phyloP scores from a whole-genome alignment of 1,284 basidiomycete species.

The Volvariella surrecta region DNA sequence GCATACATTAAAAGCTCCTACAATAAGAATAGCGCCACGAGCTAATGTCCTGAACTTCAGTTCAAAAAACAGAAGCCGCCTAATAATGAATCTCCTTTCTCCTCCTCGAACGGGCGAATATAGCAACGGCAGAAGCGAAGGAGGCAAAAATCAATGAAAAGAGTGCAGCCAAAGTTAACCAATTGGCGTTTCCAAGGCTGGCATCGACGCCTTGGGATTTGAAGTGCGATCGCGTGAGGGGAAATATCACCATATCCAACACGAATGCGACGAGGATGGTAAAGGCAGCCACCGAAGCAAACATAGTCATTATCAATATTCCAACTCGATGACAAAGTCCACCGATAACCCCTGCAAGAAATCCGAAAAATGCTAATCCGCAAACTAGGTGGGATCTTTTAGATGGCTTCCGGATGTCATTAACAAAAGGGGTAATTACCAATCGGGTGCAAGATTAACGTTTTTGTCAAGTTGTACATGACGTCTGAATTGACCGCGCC shows the following conservation, averaged over 20 bases:
- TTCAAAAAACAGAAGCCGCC: not conserved
- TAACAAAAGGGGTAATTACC: slow-evolving; percentile 24
- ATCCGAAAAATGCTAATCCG: slow-evolving; percentile 53
- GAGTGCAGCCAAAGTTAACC: slow-evolving; percentile 69
- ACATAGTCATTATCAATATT: slow-evolving; percentile 68
- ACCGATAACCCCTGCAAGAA: slow-evolving; percentile 35
- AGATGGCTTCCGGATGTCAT: slow-evolving; percentile 3
- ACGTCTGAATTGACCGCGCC: slow-evolving; percentile 34
- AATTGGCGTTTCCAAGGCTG: slow-evolving; percentile 67
- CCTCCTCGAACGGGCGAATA: slow-evolving; percentile 38
- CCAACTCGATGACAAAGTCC: slow-evolving; percentile 30
- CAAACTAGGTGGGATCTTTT: slow-evolving; percentile 26
- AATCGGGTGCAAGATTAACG: slow-evolving; percentile 73
- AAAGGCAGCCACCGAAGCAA: slow-evolving; percentile 54
- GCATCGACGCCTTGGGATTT: slow-evolving; percentile 41
- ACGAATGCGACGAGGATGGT: slow-evolving; percentile 62
- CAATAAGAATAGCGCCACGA: too few relatives aligned
- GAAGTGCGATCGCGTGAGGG: slow-evolving; percentile 54
- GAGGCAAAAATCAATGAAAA: slow-evolving; percentile 57
- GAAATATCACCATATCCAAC: slow-evolving; percentile 76
- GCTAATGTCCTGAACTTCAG: too few relatives aligned
- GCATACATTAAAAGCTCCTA: too few relatives aligned
- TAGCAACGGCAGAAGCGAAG: slow-evolving; percentile 57
- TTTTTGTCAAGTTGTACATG: slow-evolving; percentile 62
- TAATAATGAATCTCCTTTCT: slow-evolving; percentile 20